Evolutionary conservation across 1,284 basidiomycete species (phyloP).

Genomic region (Meripilus lineatus): DNA sequence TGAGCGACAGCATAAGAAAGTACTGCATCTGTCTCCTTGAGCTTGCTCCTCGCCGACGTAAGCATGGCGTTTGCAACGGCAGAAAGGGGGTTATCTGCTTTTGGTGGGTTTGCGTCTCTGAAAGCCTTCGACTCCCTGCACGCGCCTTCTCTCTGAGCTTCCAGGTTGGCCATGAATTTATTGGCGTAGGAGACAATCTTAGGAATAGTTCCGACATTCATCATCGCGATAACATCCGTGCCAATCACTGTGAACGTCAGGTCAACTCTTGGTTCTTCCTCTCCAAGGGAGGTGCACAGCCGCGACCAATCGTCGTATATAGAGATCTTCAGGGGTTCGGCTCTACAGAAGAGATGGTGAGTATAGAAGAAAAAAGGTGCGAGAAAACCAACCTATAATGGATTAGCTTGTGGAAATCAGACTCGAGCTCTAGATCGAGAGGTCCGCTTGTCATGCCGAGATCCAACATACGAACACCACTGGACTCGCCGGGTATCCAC

Average conservation of each 20-base stretch:
- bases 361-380: background rate
- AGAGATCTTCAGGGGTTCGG: constrained; percentile 72
- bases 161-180: constrained; percentile 69
- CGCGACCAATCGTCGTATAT: constrained; percentile 82
- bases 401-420: constrained; percentile 73
- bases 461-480: constrained; percentile 54
- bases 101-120: constrained; percentile 57
- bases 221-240: constrained; percentile 64
- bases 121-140: constrained; percentile 71
- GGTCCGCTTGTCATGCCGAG: constrained; percentile 74
- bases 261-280: constrained; percentile 55
- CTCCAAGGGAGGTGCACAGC: constrained; percentile 33
- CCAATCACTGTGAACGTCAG: constrained; percentile 77
- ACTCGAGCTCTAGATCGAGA: constrained; percentile 63
- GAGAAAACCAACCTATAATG: constrained; percentile 63
- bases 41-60: constrained; percentile 61
- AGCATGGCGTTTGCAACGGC: constrained; percentile 82
- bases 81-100: constrained; percentile 73
- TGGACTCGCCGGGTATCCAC: constrained; percentile 18
- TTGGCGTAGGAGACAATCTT: constrained; percentile 67
- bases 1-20: constrained; percentile 63
- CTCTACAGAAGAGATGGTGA: constrained; percentile 37
- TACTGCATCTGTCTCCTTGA: constrained; percentile 57
- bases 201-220: constrained; percentile 71
- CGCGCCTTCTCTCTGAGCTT: constrained; percentile 68